Conservation (phyloP, 768 basidiomycete genomes). For the Cubamyces lactineus region DNA sequence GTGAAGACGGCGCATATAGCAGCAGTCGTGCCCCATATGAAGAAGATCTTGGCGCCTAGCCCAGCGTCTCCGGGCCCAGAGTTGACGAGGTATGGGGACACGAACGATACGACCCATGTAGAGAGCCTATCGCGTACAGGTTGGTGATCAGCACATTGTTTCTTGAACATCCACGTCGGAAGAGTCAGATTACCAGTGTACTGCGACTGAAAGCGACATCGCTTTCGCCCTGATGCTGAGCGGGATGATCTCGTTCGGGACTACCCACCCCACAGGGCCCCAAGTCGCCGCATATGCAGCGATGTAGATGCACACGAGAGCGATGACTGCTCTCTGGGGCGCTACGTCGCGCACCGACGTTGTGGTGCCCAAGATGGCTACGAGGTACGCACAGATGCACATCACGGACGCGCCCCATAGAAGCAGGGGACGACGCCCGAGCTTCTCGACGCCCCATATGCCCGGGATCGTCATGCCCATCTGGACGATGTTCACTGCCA, state of each 20-base stretch:
- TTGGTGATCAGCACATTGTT: conserved; percentile 46
- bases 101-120: conserved; percentile 47
- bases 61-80: conserved; percentile 22
- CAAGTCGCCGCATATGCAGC: conserved; percentile 53
- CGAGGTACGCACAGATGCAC: conserved; percentile 82
- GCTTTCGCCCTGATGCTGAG: conserved; percentile 80
- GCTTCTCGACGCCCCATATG: conserved; percentile 76
- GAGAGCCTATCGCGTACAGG: conserved; percentile 23
- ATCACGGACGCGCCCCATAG: conserved; percentile 80
- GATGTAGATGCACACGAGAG: conserved; percentile 53
- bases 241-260: conserved; percentile 80
- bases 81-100: conserved; percentile 38
- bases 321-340: conserved; percentile 64
- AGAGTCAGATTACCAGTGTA: conserved; percentile 50
- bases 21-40: conserved; percentile 43
- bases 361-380: conserved; percentile 64
- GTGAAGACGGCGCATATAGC: conserved; percentile 39
- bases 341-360: conserved; percentile 45
- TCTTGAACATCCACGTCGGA: too few species aligned
- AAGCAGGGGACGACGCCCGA: conserved; percentile 80
- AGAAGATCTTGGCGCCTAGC: conserved; percentile 42
- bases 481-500: conserved; percentile 76
- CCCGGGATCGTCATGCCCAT: conserved; percentile 77
- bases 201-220: conserved; percentile 71
- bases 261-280: conserved; percentile 69